phyloP scores from a whole-genome alignment of 441 rosid species.

The Pelargonium citronellum region DNA sequence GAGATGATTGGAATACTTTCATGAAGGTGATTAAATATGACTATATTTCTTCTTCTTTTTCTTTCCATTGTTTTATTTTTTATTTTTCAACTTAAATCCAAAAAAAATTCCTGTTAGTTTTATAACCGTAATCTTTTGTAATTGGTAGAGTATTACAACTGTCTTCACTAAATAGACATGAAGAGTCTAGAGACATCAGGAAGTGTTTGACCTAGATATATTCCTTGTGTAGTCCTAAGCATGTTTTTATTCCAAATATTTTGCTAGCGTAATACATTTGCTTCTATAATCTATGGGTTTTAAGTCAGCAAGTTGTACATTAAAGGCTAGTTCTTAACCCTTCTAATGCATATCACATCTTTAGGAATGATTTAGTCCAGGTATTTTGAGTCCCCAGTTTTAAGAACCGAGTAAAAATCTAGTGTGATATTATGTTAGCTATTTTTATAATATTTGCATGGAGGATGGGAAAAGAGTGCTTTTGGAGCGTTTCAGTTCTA shows the following conservation, averaged over 20 bases:
- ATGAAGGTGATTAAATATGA: slow-evolving; percentile 39
- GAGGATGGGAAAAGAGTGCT: too few relatives aligned
- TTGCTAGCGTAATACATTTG: too few relatives aligned
- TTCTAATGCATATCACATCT: not conserved
- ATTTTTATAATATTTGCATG: too few relatives aligned
- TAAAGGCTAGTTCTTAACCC: not conserved
- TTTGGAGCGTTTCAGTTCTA: too few relatives aligned
- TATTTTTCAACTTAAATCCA: not conserved
- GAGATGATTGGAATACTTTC: slow-evolving; percentile 61
- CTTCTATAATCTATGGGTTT: not conserved
- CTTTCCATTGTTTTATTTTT: not conserved
- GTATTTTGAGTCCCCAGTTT: not conserved
- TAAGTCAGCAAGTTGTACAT: not conserved
- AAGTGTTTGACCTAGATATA: not conserved
- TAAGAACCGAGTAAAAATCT: not conserved
- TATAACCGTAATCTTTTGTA: not conserved
- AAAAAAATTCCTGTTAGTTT: not conserved
- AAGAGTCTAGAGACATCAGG: not conserved
- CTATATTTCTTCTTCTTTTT: slow-evolving; percentile 14
- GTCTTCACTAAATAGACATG: not conserved
- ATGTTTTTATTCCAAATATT: not conserved
- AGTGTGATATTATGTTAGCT: not conserved
- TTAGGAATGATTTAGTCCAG: too few relatives aligned
- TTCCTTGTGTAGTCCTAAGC: not conserved
- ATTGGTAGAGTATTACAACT: not conserved